phyloP scores from a whole-genome alignment of 2,329 filamentous ascomycete species.

The Leptographium flavum region DNA sequence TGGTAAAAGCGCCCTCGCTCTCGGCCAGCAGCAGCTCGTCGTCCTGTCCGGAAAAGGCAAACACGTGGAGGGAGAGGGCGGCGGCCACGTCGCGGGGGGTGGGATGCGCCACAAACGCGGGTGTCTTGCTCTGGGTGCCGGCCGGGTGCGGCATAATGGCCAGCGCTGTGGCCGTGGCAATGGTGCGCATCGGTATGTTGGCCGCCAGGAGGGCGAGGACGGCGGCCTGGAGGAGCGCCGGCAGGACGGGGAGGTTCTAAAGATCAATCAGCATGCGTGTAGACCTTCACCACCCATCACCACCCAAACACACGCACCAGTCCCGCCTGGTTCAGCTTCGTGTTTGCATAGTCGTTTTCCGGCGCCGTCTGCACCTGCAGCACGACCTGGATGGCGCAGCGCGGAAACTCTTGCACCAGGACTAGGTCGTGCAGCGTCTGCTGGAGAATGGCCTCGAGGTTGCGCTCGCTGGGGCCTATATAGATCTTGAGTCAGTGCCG shows the following conservation, averaged over 20 bases:
- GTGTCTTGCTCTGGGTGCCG: slow-evolving; percentile 20
- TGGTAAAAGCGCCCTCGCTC: slow-evolving; percentile 66
- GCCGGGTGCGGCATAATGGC: slow-evolving; percentile 44
- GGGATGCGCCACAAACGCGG: slow-evolving; percentile 41
- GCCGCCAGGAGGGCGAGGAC: slow-evolving; percentile 69
- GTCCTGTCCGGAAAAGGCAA: slow-evolving; percentile 63
- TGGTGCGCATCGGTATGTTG: slow-evolving; percentile 64
- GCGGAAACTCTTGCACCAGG: slow-evolving; percentile 59
- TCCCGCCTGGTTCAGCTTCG: slow-evolving; percentile 44
- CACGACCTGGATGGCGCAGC: slow-evolving; percentile 65
- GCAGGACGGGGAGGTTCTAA: slow-evolving; percentile 66
- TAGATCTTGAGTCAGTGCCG: slow-evolving; percentile 18
- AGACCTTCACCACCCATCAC: too few species aligned
- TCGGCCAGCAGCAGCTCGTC: slow-evolving; percentile 63
- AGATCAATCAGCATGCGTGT: neutral
- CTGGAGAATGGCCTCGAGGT: slow-evolving; percentile 66
- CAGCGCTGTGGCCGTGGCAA: slow-evolving; percentile 51
- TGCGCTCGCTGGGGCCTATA: slow-evolving; percentile 58
- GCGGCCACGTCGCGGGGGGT: slow-evolving; percentile 44
- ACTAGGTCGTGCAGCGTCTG: slow-evolving; percentile 60
- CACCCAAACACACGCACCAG: slow-evolving; percentile 35
- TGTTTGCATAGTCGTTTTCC: slow-evolving; percentile 48
- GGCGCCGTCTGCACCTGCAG: slow-evolving; percentile 62
- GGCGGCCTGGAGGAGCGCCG: slow-evolving; percentile 67
- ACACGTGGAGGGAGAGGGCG: slow-evolving; percentile 63